Base-by-base conservation (phyloP, 2,329 filamentous ascomycete species). In the Truncatella angustata region DNA sequence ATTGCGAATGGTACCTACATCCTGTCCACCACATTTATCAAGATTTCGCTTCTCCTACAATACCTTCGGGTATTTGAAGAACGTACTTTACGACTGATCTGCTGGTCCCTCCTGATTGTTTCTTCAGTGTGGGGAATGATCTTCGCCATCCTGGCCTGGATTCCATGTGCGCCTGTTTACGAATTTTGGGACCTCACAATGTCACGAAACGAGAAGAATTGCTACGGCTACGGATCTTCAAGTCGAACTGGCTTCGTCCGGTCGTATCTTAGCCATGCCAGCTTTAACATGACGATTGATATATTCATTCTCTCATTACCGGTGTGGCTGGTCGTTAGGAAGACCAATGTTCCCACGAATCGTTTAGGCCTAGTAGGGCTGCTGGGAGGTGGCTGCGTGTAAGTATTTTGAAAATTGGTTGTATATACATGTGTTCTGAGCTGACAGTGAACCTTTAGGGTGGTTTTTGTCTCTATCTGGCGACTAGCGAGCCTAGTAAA, bases 391-490 rank as follows among this genome's bases (percentile, higher is more conserved):
- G 44, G 44, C 6, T 47, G 44, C 30, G 20, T 47, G 44, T 47
- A 32, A 34, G 44, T 47, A 18, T 35, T 36, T n/a, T 28, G 6
- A 7, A 35, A 6, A 18, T 12, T 20, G 2, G 5, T 4, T 24
- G 21, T 16, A n/a, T 14, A 18, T 4, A 7, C 14, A 4, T 11
- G 2, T 45, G 11, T 14, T 3, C n/a, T 11, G 11, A 3, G 16
- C 42, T 45, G 12, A 45, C 42, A 16, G 16, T 36, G 34, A 16
- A 36, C 6, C 21, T 32, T 16, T 60, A 47, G 62, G 12, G 62
- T 63, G 24, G 59, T 67, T 46, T 55, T 58, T 23, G 56, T 69
- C 51, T 65, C 66, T 3, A 58, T 61, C 9, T 66, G 64, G 60
- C 65, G 67, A 9, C 57, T 69, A 7, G 48, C 58, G 5, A 63